phyloP scores from a whole-genome alignment of 441 rosid species.

The Euphorbia neoarborescens region DNA sequence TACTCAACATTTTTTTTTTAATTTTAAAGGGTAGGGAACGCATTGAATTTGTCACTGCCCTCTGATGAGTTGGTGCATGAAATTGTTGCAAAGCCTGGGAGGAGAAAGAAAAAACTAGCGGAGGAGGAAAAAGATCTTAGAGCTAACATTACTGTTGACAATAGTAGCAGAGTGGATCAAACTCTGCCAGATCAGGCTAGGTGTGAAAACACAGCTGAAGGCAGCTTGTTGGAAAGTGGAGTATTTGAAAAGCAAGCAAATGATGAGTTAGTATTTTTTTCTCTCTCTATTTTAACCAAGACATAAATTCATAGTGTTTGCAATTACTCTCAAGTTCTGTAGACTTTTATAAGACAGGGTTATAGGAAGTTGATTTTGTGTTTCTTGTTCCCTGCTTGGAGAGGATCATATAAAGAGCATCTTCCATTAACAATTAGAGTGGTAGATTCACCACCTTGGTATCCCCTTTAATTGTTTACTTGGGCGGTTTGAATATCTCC shows the following conservation, averaged over 20 bases:
- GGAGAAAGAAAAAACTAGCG: too few relatives aligned
- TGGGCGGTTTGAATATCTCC: neutral
- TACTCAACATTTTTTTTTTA: too few relatives aligned
- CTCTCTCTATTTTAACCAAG: neutral
- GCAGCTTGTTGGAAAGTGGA: conserved; percentile 5
- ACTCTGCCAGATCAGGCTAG: conserved; percentile 10
- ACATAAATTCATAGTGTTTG: neutral
- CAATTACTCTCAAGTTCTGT: neutral
- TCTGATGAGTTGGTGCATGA: too few relatives aligned
- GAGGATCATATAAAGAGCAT: neutral
- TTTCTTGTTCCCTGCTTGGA: neutral
- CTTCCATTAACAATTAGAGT: neutral
- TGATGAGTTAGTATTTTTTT: conserved; percentile 24
- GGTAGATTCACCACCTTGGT: neutral
- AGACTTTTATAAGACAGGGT: neutral
- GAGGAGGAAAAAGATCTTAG: too few relatives aligned
- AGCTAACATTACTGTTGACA: too few relatives aligned
- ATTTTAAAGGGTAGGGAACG: neutral
- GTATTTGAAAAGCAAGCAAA: conserved; percentile 19
- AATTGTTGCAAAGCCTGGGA: too few relatives aligned
- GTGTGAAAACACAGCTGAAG: neutral
- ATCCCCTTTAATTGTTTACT: neutral
- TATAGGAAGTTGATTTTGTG: neutral
- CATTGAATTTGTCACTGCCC: too few relatives aligned
- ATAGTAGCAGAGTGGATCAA: too few relatives aligned